A percentile compares a stretch with the other conserved stretches of the same genome.
Evolutionary conservation across 768 basidiomycete species (phyloP).

Genomic region (Leccinellum albellum): DNA sequence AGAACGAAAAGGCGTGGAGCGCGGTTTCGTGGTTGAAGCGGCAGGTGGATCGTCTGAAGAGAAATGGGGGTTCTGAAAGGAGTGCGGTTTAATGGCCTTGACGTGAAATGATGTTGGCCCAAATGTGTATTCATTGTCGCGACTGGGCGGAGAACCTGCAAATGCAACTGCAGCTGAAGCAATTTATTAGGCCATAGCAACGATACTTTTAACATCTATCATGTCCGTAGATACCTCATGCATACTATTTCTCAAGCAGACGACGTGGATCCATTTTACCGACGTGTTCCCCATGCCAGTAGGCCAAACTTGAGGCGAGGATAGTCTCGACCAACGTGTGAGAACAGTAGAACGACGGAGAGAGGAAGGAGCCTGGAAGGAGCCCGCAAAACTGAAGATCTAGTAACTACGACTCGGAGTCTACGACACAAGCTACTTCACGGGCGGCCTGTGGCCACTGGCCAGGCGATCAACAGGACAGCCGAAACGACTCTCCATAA

Average conservation of each 20-base stretch:
- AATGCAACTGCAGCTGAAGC: no score
- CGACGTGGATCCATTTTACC: background rate
- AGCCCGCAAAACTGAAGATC: no score
- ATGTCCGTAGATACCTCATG: background rate
- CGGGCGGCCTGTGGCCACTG: no score
- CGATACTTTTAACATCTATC: background rate
- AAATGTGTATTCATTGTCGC: background rate
- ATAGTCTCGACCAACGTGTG: background rate
- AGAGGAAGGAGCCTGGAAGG: no score
- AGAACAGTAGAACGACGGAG: background rate
- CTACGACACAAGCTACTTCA: no score
- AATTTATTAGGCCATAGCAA: background rate
- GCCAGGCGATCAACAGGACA: no score
- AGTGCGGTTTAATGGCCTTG: background rate
- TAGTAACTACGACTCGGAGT: no score
- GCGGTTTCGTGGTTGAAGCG: background rate
- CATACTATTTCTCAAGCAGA: background rate
- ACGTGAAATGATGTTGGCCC: no score
- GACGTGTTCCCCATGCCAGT: background rate
- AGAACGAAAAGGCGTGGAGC: background rate
- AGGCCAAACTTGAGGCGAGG: no score
- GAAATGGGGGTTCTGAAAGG: background rate
- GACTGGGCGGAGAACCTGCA: background rate
- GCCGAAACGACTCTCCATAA: no score
- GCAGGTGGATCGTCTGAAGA: background rate